Evolutionary conservation across 306 rosid species (phyloP), one percentile per base, ranked within the genome.

Genomic region (Cajanus cajan): DNA sequence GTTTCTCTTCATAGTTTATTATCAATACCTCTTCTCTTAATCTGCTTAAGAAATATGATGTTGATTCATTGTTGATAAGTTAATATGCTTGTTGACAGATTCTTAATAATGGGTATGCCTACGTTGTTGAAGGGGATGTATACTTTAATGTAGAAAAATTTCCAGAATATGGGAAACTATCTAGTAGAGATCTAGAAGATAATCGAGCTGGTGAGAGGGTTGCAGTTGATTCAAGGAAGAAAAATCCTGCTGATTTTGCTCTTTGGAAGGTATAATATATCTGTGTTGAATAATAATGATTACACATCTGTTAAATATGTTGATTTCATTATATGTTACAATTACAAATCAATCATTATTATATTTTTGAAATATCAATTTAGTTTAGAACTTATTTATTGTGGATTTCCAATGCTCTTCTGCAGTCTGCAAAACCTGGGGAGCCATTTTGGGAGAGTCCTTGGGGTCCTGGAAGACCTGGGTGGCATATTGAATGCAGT

Each of bases 401-500:
- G 40, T 77, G 75, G 43, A 59, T 40, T 73, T 34, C 58, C 74
- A 16, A 63, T 79, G 61, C 68, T 43, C 54, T 71, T 61, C 67
- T 87, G 83, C 90, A 95, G 98, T 89, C 98, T 71, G 89, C 93
- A 73, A 95, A 95, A 90, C 90, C 88, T 68, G 99, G 98, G 47
- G 99, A 95, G 67, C 99, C 98, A 66, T 93, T 84, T 85, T 95
- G 99, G 99, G 99, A 85, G 71, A 93, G 98, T 82, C 97, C 97
- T 12, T 95, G 99, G 99, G 98, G 98, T 58, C 87, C 94, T 67
- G 97, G 98, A 87, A 87, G 99, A 87, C 99, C 99, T 55, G 99
- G 99, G 37, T 95, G 99, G 99, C 99, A 95, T 84, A 95, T 95
- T 47, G 98, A 95, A 81, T 95, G 99, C 84, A 95, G 99, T 90